Base-by-base conservation (phyloP, 2,329 filamentous ascomycete genomes). In the Fusarium concolor region DNA sequence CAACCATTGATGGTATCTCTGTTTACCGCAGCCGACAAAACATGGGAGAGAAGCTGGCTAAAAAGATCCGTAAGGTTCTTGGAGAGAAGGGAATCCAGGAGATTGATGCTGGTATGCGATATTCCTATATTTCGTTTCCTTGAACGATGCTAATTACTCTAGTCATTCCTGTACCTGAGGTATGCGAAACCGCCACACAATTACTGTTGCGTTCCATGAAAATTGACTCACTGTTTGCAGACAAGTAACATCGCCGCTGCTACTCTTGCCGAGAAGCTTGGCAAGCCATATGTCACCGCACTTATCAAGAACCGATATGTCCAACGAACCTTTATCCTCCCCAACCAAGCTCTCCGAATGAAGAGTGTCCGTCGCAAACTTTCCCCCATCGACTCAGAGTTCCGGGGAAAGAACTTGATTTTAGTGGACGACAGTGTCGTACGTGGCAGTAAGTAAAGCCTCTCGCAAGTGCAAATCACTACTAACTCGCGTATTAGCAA, bases 231-330 rank as follows among this genome's bases (percentile, higher is more conserved):
- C n/a, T 4, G 9, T 14, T 35, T 44, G 12, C 24, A 94, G 78
- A 97, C 94, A 0, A 91, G 90, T 42, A 94, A 94, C 66, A 94
- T 92, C 0, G 91, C 93, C 2, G 93, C 94, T 4, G 88, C 92
- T 10, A 88, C 87, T 46, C 86, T 97, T 26, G 90, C 93, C n/a
- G 87, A 90, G 73, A 85, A 87, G 39, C 85, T 97, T 18, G 86
- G 89, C 70, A 94, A 93, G 77, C 91, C 92, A 2, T 93, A 92
- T 74, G 90, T 87, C 60, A 91, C 92, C 75, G 94, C 90, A 4
- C 95, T 97, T 73, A 90, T 97, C 68, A 96, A 96, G 85, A 96
- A 96, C 79, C 87, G 92, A 52, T 96, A 96, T 77, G 91, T 96
- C 62, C 94, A 93, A 84, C 87, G 93, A 49, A 96, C 93, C 1